Conservation (phyloP, 345 rosid species). For the Ceriops tagal region DNA sequence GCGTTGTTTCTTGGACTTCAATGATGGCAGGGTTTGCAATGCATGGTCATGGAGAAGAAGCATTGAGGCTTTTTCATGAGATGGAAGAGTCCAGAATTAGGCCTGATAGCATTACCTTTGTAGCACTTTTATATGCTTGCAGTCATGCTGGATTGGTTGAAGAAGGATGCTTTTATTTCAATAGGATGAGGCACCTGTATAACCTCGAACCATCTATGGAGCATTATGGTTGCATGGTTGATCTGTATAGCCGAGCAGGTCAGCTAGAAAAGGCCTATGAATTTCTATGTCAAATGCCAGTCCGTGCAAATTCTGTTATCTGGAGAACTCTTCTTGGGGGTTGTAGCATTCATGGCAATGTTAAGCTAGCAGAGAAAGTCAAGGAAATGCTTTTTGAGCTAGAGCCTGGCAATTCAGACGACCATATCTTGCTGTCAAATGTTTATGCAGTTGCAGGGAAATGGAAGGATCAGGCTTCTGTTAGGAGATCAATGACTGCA, state of each 20-base stretch:
- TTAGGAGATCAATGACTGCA: constrained; percentile 60
- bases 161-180: constrained; percentile 63
- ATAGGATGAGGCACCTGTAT: constrained; percentile 56
- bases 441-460: constrained; percentile 68
- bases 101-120: constrained; percentile 63
- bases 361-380: constrained; percentile 76
- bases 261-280: constrained; percentile 72
- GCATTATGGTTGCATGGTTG: constrained; percentile 52
- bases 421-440: constrained; percentile 73
- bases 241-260: constrained; percentile 91
- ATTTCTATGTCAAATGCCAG: constrained; percentile 64
- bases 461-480: constrained; percentile 72
- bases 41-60: constrained; percentile 77
- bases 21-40: constrained; percentile 77
- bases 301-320: constrained; percentile 67
- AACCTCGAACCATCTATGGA: constrained; percentile 60
- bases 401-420: constrained; percentile 76
- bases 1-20: constrained; percentile 84
- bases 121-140: constrained; percentile 86
- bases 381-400: constrained; percentile 62
- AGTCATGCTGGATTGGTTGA: constrained; percentile 89
- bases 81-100: constrained; percentile 56
- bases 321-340: constrained; percentile 96
- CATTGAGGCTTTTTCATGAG: constrained; percentile 54
- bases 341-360: constrained; percentile 79